These are phyloP conservation scores for Huntiella decipiens DNA, from an alignment of 2,329 filamentous ascomycete species.

Conservation along the genomic window DNA sequence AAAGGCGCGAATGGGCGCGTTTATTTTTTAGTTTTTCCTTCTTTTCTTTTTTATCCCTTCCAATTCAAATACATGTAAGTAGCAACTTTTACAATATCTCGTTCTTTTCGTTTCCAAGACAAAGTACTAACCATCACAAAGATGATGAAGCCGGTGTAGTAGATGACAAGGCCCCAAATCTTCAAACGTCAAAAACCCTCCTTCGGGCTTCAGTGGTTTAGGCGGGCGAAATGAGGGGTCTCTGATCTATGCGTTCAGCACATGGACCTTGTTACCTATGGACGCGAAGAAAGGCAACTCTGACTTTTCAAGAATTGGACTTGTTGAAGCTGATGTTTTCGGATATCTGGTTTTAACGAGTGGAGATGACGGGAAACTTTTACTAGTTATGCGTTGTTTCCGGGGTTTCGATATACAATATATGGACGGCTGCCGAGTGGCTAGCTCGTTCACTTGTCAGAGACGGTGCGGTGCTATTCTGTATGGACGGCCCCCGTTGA, in stretches of 20 bases:
- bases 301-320: constrained; percentile 36
- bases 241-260: constrained; percentile 99
- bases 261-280: constrained; percentile 95
- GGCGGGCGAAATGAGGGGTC: constrained; percentile 45
- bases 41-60: constrained; percentile 66
- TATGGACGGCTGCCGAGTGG: too few species aligned
- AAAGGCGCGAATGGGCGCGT: too few species aligned
- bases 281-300: constrained; percentile 95
- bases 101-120: not conserved
- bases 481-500: too few species aligned
- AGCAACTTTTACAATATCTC: constrained; percentile 6
- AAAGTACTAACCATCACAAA: constrained; percentile 24
- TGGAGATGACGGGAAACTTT: too few species aligned
- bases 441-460: too few species aligned
- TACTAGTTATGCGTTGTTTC: too few species aligned
- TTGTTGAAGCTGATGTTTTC: not conserved
- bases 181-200: constrained; percentile 59
- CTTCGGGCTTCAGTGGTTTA: constrained; percentile 80
- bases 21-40: constrained; percentile 20
- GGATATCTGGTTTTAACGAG: not conserved
- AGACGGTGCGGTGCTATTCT: too few species aligned
- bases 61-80: constrained; percentile 96
- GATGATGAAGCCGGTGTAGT: constrained; percentile 99
- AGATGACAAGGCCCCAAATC: constrained; percentile 59
- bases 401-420: too few species aligned